Percentiles rank a stretch among this genome's conserved stretches.
phyloP scores from a whole-genome alignment of 805 yeast genomes.

The Sugiyamaella chiloensis region DNA sequence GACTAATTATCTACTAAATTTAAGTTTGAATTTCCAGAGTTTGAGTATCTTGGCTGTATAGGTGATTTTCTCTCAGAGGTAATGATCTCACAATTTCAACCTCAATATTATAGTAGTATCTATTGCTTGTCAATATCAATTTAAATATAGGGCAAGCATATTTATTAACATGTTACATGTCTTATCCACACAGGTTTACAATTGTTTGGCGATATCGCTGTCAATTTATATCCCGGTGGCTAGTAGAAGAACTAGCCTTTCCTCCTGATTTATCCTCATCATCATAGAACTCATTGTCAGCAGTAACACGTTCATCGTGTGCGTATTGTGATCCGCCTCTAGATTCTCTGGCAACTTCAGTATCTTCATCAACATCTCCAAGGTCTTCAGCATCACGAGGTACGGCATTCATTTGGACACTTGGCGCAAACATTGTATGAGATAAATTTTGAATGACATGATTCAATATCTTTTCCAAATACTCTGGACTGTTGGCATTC shows the following conservation, averaged over 20 bases:
- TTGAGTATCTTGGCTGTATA: too few species aligned
- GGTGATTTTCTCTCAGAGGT: too few species aligned
- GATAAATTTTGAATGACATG: constrained; percentile 77
- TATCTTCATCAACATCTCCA: constrained; percentile 85
- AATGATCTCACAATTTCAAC: too few species aligned
- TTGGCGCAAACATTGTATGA: constrained; percentile 91
- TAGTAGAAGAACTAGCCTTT: constrained; percentile 17
- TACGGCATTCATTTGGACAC: constrained; percentile 86
- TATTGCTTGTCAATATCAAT: too few species aligned
- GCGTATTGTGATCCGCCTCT: constrained; percentile 88
- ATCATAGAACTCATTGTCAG: constrained; percentile 76
- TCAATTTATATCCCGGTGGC: constrained; percentile 9
- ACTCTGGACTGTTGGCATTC: constrained; percentile 92
- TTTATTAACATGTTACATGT: too few species aligned
- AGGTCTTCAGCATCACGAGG: constrained; percentile 86
- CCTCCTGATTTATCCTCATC: constrained; percentile 50
- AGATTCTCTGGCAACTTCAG: constrained; percentile 73
- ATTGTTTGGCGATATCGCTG: too few species aligned
- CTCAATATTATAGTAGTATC: too few species aligned
- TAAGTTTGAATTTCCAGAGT: too few species aligned
- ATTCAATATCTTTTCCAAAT: constrained; percentile 75
- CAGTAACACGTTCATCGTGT: constrained; percentile 68
- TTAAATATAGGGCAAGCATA: too few species aligned
- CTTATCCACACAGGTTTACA: too few species aligned
- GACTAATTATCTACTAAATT: too few species aligned